These are phyloP conservation scores for Crithidia mellificae DNA, from an alignment of 208 protist genomes.

Conservation along the genomic window DNA sequence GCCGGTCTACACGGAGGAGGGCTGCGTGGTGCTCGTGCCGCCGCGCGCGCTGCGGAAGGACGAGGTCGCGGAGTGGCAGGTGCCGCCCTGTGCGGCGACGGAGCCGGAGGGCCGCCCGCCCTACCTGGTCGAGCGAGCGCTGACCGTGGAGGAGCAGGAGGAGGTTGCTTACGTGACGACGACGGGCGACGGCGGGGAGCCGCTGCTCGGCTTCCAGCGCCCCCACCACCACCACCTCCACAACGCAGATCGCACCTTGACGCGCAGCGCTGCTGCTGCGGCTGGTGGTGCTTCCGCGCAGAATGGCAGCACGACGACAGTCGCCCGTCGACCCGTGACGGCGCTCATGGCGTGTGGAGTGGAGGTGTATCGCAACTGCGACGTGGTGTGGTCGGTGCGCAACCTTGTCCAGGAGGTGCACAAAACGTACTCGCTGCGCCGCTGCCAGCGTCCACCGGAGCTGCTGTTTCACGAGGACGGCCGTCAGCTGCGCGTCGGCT, in stretches of 20 bases:
- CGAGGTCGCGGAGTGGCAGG: conserved; percentile 61
- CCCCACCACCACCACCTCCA: too few species aligned
- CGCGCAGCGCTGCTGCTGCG: too few species aligned
- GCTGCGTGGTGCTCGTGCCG: conserved; percentile 57
- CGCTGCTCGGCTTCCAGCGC: neutral
- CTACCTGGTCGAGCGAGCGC: conserved; percentile 41
- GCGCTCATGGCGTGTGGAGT: conserved; percentile 64
- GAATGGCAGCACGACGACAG: neutral
- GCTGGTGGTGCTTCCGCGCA: too few species aligned
- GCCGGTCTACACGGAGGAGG: conserved; percentile 78
- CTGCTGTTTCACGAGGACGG: conserved; percentile 62
- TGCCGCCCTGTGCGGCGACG: conserved; percentile 45
- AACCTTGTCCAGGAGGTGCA: conserved; percentile 61
- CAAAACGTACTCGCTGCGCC: conserved; percentile 80
- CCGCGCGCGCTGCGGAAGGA: conserved; percentile 72
- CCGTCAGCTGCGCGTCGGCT: conserved; percentile 24
- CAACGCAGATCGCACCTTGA: too few species aligned
- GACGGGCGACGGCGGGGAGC: conserved; percentile 14
- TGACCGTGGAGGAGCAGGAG: conserved; percentile 25
- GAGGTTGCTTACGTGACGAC: conserved; percentile 18
- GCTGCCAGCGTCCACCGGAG: conserved; percentile 70
- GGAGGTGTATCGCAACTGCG: conserved; percentile 63
- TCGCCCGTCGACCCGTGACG: neutral
- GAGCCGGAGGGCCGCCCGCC: conserved; percentile 16
- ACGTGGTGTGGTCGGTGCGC: conserved; percentile 66